Conservation (phyloP, 108 stramenopile species). For the Nitzschia sp. region DNA sequence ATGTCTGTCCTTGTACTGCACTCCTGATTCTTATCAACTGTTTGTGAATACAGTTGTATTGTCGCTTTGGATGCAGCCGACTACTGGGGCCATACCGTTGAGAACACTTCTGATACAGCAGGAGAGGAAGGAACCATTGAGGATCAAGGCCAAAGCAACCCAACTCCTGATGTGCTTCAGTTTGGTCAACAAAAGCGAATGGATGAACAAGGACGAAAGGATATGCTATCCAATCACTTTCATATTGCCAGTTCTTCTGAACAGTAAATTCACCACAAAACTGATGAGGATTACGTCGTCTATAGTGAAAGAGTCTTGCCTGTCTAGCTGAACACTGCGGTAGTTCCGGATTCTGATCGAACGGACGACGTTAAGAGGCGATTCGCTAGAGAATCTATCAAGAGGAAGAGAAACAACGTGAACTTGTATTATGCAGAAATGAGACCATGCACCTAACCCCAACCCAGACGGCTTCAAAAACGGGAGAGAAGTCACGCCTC, state of each 20-base stretch:
- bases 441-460: too few species aligned
- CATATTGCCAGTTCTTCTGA: constrained; percentile 20
- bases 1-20: neutral
- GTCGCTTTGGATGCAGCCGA: constrained; percentile 97
- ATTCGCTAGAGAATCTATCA: too few species aligned
- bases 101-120: constrained; percentile 5
- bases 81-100: constrained; percentile 79
- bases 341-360: too few species aligned
- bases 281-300: too few species aligned
- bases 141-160: neutral
- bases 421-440: too few species aligned
- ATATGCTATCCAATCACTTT: constrained; percentile 36
- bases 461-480: too few species aligned
- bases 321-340: too few species aligned
- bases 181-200: constrained; percentile 39
- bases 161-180: neutral
- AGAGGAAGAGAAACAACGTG: too few species aligned
- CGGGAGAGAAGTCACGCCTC: too few species aligned
- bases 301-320: too few species aligned
- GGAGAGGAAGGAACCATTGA: neutral
- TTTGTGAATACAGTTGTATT: constrained; percentile 50
- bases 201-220: constrained; percentile 22
- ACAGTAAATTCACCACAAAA: too few species aligned
- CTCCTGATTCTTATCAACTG: constrained; percentile 4
- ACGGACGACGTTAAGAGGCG: too few species aligned